Percentiles rank a stretch among this genome's conserved stretches.
These are phyloP conservation scores for Cymbidium sinense DNA, from an alignment of 106 monocot species.

Conservation along the genomic window DNA sequence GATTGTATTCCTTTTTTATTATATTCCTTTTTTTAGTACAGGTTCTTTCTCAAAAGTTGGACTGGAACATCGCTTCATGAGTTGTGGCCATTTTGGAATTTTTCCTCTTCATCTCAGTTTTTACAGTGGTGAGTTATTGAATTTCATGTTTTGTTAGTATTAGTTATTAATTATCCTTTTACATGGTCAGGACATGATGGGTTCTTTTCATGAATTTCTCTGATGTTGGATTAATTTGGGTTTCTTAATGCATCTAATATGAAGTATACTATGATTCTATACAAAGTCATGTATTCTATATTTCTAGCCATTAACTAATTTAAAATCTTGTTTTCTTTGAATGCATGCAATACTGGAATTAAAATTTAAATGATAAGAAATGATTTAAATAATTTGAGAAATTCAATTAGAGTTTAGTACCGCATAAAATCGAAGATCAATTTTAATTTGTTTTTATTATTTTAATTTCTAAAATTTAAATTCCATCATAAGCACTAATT, in stretches of 20 bases:
- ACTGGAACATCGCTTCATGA: conserved; percentile 32
- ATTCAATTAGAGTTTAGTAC: no score
- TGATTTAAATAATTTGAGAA: neutral
- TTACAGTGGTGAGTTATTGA: conserved; percentile 46
- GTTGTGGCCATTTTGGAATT: conserved; percentile 56
- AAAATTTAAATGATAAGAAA: neutral
- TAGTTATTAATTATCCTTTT: neutral
- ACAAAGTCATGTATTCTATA: no score
- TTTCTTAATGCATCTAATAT: neutral
- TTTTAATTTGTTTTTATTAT: no score
- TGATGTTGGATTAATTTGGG: neutral
- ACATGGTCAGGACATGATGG: neutral
- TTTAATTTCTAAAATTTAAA: no score
- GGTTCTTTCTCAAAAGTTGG: conserved; percentile 32
- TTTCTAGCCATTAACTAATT: neutral
- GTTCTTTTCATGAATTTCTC: neutral
- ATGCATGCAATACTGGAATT: neutral
- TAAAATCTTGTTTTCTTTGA: neutral
- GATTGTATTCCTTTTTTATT: neutral
- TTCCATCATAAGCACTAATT: no score
- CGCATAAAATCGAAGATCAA: no score
- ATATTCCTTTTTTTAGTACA: conserved; percentile 17
- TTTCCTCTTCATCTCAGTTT: conserved; percentile 34
- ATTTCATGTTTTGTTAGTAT: neutral
- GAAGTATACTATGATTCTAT: neutral